Evolutionary conservation across 2,329 filamentous ascomycete genomes (phyloP).

Genomic region (Elsinoe australis): DNA sequence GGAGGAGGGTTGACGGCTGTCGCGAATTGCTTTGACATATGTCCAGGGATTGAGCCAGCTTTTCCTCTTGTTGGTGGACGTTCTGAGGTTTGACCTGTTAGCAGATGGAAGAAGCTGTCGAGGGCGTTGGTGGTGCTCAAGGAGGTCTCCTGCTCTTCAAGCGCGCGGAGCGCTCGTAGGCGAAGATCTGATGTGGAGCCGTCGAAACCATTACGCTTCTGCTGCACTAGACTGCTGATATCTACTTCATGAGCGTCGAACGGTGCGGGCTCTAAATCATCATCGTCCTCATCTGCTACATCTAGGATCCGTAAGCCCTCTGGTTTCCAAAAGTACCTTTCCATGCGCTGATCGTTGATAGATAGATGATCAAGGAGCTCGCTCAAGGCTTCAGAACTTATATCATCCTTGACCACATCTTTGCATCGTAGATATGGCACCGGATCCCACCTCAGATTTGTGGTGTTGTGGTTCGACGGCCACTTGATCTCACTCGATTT

Average conservation of each 20-base stretch:
- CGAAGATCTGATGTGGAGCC: constrained; percentile 21
- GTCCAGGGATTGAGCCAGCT: no score
- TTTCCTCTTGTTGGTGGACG: background rate
- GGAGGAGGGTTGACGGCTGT: background rate
- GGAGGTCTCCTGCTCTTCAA: background rate
- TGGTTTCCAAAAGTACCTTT: constrained; percentile 41
- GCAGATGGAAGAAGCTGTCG: constrained; percentile 10
- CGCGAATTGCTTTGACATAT: background rate
- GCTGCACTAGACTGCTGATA: constrained; percentile 15
- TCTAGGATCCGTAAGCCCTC: constrained; percentile 42
- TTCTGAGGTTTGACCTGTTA: background rate
- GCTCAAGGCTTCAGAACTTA: constrained; percentile 34
- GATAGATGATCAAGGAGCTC: constrained; percentile 32
- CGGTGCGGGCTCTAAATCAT: constrained; percentile 27
- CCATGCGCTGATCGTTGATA: constrained; percentile 32
- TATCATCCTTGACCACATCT: constrained; percentile 30
- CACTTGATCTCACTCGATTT: background rate
- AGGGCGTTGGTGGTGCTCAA: background rate
- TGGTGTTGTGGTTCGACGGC: background rate
- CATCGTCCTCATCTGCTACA: constrained; percentile 30
- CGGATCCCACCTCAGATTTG: constrained; percentile 12
- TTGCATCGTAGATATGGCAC: background rate
- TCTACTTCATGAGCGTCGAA: background rate
- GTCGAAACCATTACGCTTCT: constrained; percentile 24
- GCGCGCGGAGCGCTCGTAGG: background rate